Conservation (phyloP, 129 eudicot species). For the Lactuca sativa region DNA sequence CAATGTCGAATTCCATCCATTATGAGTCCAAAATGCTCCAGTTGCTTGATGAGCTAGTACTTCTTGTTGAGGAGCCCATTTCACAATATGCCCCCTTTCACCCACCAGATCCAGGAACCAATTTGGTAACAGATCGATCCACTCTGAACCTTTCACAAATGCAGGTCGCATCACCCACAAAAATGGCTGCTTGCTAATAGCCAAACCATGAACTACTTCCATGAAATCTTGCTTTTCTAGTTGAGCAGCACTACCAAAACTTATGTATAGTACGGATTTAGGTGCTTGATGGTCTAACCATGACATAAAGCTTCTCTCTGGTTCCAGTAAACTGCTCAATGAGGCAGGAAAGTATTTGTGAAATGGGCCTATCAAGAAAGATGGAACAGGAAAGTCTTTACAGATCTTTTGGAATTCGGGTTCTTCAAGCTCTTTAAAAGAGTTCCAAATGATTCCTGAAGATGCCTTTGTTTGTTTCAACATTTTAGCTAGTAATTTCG, state of each 20-base stretch:
- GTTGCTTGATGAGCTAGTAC: slow-evolving; percentile 42
- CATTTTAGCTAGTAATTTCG: slow-evolving; percentile 12
- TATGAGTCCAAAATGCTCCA: slow-evolving; percentile 54
- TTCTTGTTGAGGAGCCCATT: slow-evolving; percentile 53
- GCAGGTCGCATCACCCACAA: slow-evolving; percentile 40
- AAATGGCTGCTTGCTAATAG: slow-evolving; percentile 24
- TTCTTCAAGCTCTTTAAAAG: slow-evolving; percentile 44
- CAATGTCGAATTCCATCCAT: slow-evolving; percentile 53
- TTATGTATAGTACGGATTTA: slow-evolving; percentile 39
- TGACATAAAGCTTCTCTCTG: slow-evolving; percentile 34
- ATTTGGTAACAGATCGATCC: slow-evolving; percentile 18
- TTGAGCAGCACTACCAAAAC: slow-evolving; percentile 41
- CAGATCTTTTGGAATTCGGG: slow-evolving; percentile 26
- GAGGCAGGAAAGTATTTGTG: slow-evolving; percentile 29
- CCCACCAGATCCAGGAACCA: slow-evolving; percentile 26
- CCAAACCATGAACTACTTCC: slow-evolving; percentile 39
- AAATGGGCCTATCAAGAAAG: slow-evolving; percentile 35
- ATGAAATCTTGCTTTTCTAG: slow-evolving; percentile 20
- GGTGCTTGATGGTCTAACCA: slow-evolving; percentile 41
- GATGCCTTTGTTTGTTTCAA: slow-evolving; percentile 36
- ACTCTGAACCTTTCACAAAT: slow-evolving; percentile 19
- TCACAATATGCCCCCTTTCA: slow-evolving; percentile 43
- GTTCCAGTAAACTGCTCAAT: slow-evolving; percentile 37
- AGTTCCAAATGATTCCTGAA: slow-evolving; percentile 41
- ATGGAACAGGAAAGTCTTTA: slow-evolving; percentile 1